These are phyloP conservation scores for Phytophthora citricola DNA, from an alignment of 352 stramenopile genomes.

Conservation along the genomic window DNA sequence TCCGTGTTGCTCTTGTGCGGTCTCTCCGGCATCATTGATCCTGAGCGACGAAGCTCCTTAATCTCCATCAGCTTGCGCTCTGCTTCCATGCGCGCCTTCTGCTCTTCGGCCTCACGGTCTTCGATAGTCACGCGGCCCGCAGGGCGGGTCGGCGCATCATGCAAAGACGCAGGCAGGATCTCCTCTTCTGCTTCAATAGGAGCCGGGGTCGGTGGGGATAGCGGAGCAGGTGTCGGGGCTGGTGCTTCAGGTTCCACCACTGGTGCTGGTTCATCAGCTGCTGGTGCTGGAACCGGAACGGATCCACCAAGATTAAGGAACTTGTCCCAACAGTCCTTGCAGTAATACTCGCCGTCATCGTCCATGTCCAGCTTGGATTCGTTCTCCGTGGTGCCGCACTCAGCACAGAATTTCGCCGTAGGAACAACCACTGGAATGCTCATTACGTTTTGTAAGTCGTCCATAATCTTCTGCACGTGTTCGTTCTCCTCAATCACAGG, in stretches of 20 bases:
- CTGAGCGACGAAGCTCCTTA: slow-evolving; percentile 73
- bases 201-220: slow-evolving; percentile 24
- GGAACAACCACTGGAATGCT: slow-evolving; percentile 83
- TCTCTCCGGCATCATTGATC: slow-evolving; percentile 70
- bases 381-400: slow-evolving; percentile 80
- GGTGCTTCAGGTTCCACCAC: slow-evolving; percentile 24
- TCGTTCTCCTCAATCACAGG: slow-evolving; percentile 68
- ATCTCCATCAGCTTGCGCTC: slow-evolving; percentile 87
- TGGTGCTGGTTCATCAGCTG: slow-evolving; percentile 3
- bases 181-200: slow-evolving; percentile 35
- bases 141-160: slow-evolving; percentile 40
- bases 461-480: slow-evolving; percentile 73
- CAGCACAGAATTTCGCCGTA: slow-evolving; percentile 78
- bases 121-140: slow-evolving; percentile 49
- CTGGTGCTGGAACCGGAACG: slow-evolving; percentile 8
- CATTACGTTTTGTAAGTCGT: slow-evolving; percentile 81
- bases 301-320: slow-evolving; percentile 67
- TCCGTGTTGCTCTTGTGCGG: slow-evolving; percentile 65
- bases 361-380: slow-evolving; percentile 82
- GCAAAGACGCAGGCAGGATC: slow-evolving; percentile 24
- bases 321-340: slow-evolving; percentile 89
- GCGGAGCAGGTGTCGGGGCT: slow-evolving; percentile 1
- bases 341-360: slow-evolving; percentile 87
- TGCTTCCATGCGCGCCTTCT: slow-evolving; percentile 77
- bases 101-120: slow-evolving; percentile 72